phyloP scores from a whole-genome alignment of 805 yeast species.

The Barnettozyma sp. region DNA sequence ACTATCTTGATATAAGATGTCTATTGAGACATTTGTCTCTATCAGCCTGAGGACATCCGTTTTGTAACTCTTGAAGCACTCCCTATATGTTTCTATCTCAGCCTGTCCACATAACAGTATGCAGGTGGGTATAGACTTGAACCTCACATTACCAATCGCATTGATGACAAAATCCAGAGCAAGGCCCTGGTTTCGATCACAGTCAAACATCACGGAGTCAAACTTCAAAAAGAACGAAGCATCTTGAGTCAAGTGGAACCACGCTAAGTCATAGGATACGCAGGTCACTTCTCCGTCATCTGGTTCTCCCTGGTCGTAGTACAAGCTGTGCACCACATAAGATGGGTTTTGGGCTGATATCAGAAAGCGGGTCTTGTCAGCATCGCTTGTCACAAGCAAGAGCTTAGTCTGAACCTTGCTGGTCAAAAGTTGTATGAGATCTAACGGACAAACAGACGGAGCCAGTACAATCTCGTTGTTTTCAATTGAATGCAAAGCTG shows the following conservation, averaged over 20 bases:
- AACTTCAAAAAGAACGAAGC: not conserved
- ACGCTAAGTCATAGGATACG: conserved; percentile 6
- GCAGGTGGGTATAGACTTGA: conserved; percentile 2
- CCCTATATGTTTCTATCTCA: not conserved
- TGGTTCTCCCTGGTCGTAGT: conserved; percentile 1
- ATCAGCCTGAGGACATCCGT: not conserved
- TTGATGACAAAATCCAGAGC: conserved; percentile 5
- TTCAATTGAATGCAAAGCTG: conserved; percentile 2
- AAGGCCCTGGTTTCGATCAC: conserved; percentile 2
- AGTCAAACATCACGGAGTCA: conserved; percentile 5
- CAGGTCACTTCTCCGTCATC: conserved; percentile 1
- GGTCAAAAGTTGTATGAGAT: conserved; percentile 3
- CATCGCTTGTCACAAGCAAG: conserved; percentile 4
- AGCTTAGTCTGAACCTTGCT: conserved; percentile 2
- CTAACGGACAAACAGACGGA: conserved; percentile 4
- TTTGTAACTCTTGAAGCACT: not conserved
- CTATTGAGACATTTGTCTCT: conserved; percentile 62
- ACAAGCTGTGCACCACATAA: not conserved
- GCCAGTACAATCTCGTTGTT: conserved; percentile 4
- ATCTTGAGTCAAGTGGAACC: not conserved
- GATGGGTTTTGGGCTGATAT: too few relatives aligned
- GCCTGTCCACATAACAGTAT: conserved; percentile 1
- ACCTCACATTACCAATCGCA: conserved; percentile 1
- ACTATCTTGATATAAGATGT: conserved; percentile 92
- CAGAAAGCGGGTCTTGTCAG: too few relatives aligned